Evolutionary conservation across 805 yeast genomes (phyloP).

Genomic region (Cyberlindnera misumaiensis): DNA sequence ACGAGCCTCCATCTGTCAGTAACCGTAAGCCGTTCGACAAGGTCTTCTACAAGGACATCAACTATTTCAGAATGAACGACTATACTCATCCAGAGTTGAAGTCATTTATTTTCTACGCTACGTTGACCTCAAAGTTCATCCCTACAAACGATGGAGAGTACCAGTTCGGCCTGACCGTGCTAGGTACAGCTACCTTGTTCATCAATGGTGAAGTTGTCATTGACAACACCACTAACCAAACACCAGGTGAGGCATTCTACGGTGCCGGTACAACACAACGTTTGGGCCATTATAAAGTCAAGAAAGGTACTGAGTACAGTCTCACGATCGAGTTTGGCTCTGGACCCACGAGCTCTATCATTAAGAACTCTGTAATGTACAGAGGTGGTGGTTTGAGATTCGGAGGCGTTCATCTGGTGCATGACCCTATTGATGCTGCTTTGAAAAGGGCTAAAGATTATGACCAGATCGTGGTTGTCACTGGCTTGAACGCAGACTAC

Average conservation of each 20-base stretch:
- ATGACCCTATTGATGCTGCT: constrained; percentile 20
- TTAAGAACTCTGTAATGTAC: constrained; percentile 19
- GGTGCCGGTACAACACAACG: constrained; percentile 48
- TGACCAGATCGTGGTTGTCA: constrained; percentile 45
- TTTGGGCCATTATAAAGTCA: constrained; percentile 28
- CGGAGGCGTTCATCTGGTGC: constrained; percentile 23
- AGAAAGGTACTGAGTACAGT: constrained; percentile 37
- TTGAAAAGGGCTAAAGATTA: constrained; percentile 36
- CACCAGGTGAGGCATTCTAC: constrained; percentile 43
- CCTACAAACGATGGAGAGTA: constrained; percentile 42
- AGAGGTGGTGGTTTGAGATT: constrained; percentile 31
- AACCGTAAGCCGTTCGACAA: constrained; percentile 25
- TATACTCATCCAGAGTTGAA: constrained; percentile 19
- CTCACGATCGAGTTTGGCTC: constrained; percentile 44
- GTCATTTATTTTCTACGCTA: constrained; percentile 33
- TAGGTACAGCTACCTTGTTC: constrained; percentile 49
- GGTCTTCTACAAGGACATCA: constrained; percentile 14
- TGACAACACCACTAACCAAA: constrained; percentile 48
- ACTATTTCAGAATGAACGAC: constrained; percentile 20
- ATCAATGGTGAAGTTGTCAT: constrained; percentile 43
- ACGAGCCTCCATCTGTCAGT: constrained; percentile 13
- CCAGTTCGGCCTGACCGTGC: constrained; percentile 44
- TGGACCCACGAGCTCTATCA: constrained; percentile 27
- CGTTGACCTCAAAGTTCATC: constrained; percentile 34
- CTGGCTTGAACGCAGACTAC: constrained; percentile 50